phyloP scores from a whole-genome alignment of 805 yeast genomes.

The Myxozyma udenii region DNA sequence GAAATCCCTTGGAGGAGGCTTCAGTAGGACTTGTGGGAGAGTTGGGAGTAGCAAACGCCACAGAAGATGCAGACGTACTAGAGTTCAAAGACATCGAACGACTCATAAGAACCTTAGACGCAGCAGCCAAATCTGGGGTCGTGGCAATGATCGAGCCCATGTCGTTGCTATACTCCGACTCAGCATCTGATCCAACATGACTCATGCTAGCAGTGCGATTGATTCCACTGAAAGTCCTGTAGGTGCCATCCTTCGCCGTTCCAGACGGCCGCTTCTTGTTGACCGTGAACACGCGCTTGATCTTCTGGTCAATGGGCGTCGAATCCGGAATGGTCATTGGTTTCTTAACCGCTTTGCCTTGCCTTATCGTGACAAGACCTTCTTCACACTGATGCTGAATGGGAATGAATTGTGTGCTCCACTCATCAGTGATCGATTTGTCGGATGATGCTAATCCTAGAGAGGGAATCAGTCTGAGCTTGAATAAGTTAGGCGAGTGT shows the following conservation, averaged over 20 bases:
- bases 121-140: background rate
- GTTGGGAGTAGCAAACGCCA: too few relatives aligned
- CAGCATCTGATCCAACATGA: slow-evolving; percentile 9
- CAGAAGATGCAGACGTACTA: slow-evolving; percentile 3
- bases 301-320: slow-evolving; percentile 21
- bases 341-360: slow-evolving; percentile 35
- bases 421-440: slow-evolving; percentile 32
- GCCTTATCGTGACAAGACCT: slow-evolving; percentile 30
- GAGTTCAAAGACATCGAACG: slow-evolving; percentile 9
- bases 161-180: slow-evolving; percentile 11
- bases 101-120: background rate
- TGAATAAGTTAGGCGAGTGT: background rate
- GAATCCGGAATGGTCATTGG: slow-evolving; percentile 32
- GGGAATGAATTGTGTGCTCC: slow-evolving; percentile 35
- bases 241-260: slow-evolving; percentile 22
- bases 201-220: slow-evolving; percentile 13
- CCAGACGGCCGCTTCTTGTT: slow-evolving; percentile 35
- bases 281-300: slow-evolving; percentile 38
- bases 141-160: background rate
- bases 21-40: too few relatives aligned
- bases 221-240: slow-evolving; percentile 14
- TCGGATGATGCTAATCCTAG: slow-evolving; percentile 9
- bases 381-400: slow-evolving; percentile 35
- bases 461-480: background rate
- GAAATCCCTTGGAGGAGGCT: background rate